A percentile compares a stretch with the other conserved stretches of the same genome.
These are phyloP conservation scores for Ogataea corticis DNA, from an alignment of 805 yeast species.

Conservation along the genomic window DNA sequence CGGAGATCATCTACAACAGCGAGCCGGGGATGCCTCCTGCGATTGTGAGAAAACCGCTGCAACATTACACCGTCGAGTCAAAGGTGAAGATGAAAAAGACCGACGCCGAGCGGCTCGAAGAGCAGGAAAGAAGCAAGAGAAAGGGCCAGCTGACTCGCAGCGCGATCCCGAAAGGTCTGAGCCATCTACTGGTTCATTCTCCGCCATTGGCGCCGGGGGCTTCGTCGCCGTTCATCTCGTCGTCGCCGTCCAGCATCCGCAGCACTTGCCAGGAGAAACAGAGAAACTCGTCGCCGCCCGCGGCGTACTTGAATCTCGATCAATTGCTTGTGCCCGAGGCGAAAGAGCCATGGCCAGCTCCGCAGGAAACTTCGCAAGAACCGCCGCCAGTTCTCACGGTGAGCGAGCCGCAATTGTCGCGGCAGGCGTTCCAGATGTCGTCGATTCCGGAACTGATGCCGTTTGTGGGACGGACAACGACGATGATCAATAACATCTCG, in stretches of 20 bases:
- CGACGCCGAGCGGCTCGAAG: constrained; percentile 42
- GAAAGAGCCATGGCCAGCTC: background rate
- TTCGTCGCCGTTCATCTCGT: constrained; percentile 9
- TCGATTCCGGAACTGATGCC: constrained; percentile 34
- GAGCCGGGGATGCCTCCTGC: constrained; percentile 64
- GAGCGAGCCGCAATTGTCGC: constrained; percentile 1
- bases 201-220: constrained; percentile 34
- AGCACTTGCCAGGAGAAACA: constrained; percentile 4
- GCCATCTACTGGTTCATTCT: constrained; percentile 47
- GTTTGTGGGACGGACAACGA: constrained; percentile 50
- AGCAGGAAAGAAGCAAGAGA: constrained; percentile 47
- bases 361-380: too few relatives aligned
- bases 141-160: constrained; percentile 52
- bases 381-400: constrained; percentile 3
- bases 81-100: constrained; percentile 33
- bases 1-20: constrained; percentile 49
- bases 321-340: constrained; percentile 1
- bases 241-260: constrained; percentile 12
- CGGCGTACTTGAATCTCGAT: constrained; percentile 2
- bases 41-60: constrained; percentile 45
- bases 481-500: constrained; percentile 61
- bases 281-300: background rate
- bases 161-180: constrained; percentile 54
- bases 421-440: constrained; percentile 6
- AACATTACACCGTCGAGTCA: constrained; percentile 37